Base-by-base conservation (phyloP, 257 asterid species). In the Henckelia pumila region DNA sequence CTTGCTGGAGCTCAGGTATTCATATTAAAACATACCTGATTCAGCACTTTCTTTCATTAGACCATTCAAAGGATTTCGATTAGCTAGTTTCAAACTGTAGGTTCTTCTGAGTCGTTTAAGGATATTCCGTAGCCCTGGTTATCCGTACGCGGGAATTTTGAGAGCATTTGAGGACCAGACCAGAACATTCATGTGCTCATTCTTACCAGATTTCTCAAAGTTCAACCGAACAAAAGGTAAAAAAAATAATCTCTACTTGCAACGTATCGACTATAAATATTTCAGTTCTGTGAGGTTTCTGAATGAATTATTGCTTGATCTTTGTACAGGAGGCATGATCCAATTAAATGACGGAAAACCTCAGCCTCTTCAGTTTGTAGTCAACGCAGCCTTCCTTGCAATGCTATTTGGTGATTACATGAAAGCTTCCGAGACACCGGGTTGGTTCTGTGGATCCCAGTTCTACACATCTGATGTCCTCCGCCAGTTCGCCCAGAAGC, bases 391-490 rank as follows among this genome's bases (percentile, higher is more conserved):
- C 14, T 92, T 88, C 86, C 73, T 92, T 35, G 95, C 98, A 20
- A 79, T 89, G 33, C 62, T 92, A 76, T 92, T 84, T 64, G 84
- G 94, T 16, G 97, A 92, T 81, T 89, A 92, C 65, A 92, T 92
- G 77, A 84, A 71, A 30, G 97, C 98, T 61, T 95, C 93, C 0
- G 95, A 88, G 63, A 88, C 91, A 9, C 98, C 96, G 47, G 98
- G 98, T 25, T 92, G 98, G 98, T 82, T 87, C 26, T 92, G 97
- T 73, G 98, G 98, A 65, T 97, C 98, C 68, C 85, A 73, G 61
- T 92, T 92, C 89, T 92, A 86, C 82, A 80, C 97, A 21, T 76
- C 80, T 8, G 89, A 88, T 40, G 86, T 83, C 80, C 88, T 92
- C 64, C 93, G 97, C 3, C 71, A 86, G 79, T 92, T 89, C 14